phyloP scores from a whole-genome alignment of 2,329 filamentous ascomycete species.

The Cordyceps cicadae region DNA sequence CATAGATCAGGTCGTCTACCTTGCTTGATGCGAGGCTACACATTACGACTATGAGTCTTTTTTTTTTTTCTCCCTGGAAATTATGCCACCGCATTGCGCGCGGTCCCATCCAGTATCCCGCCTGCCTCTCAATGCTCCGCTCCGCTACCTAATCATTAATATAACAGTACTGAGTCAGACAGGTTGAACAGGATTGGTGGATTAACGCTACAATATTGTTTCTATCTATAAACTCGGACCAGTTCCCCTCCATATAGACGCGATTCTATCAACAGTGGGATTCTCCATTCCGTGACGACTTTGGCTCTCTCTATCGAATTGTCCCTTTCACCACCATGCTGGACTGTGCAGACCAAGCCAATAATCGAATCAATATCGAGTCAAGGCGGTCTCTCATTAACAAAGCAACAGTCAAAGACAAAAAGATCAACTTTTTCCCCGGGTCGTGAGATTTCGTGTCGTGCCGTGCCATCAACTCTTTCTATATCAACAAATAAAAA shows the following conservation, averaged over 20 bases:
- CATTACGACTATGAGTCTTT: too few relatives aligned
- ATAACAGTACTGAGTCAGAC: background rate
- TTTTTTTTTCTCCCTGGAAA: too few relatives aligned
- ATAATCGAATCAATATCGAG: background rate
- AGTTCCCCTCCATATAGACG: background rate
- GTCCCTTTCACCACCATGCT: background rate
- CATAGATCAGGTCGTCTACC: background rate
- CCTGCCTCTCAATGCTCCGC: too few relatives aligned
- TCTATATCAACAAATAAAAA: conserved; percentile 4
- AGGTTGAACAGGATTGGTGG: background rate
- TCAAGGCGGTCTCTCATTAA: background rate
- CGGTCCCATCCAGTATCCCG: too few relatives aligned
- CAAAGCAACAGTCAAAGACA: background rate
- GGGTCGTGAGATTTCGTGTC: background rate
- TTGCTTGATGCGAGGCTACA: background rate
- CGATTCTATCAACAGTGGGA: background rate
- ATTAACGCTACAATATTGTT: background rate
- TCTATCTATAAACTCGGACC: background rate
- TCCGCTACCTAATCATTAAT: too few relatives aligned
- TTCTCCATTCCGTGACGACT: background rate
- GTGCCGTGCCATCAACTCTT: background rate
- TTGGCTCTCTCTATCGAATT: background rate
- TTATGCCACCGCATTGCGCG: too few relatives aligned
- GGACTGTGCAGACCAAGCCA: background rate
- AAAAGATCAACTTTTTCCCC: background rate